phyloP scores from a whole-genome alignment of 768 basidiomycete genomes.

The Chiua virens region DNA sequence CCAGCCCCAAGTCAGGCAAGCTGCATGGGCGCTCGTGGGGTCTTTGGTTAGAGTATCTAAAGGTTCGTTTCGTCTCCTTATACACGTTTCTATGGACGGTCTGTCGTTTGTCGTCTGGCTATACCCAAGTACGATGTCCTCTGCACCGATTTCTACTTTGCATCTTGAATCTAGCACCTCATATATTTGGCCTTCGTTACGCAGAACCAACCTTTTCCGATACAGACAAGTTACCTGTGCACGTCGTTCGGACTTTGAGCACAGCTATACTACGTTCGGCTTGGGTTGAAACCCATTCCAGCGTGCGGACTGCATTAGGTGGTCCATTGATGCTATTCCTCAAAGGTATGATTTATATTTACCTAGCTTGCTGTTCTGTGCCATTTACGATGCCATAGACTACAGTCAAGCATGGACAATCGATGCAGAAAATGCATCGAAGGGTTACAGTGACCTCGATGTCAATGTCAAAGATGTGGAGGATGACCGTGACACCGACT shows the following conservation, averaged over 20 bases:
- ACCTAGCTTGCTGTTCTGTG: background rate
- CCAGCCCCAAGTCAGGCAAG: constrained; percentile 72
- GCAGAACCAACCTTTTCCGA: constrained; percentile 4
- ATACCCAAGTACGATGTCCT: no score
- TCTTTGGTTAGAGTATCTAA: constrained; percentile 43
- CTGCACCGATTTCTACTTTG: no score
- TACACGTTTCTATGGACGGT: background rate
- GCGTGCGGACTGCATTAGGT: constrained; percentile 70
- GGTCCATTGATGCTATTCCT: constrained; percentile 70
- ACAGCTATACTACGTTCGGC: constrained; percentile 62
- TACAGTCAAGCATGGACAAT: constrained; percentile 64
- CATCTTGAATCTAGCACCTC: background rate
- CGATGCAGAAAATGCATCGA: constrained; percentile 16
- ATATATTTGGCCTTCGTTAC: constrained; percentile 1
- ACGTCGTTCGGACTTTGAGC: constrained; percentile 49
- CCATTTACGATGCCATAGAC: constrained; percentile 39
- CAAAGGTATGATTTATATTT: constrained; percentile 46
- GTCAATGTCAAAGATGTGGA: constrained; percentile 13
- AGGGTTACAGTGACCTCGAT: constrained; percentile 31
- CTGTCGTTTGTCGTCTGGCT: no score
- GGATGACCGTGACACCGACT: constrained; percentile 32
- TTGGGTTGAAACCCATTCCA: constrained; percentile 68
- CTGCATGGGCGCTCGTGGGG: constrained; percentile 63
- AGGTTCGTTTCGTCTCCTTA: constrained; percentile 33
- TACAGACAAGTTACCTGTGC: constrained; percentile 24